Percentiles rank a stretch among this genome's conserved stretches.
Conservation (phyloP, 176 grass and related monocot genomes). For the Carex parvula region DNA sequence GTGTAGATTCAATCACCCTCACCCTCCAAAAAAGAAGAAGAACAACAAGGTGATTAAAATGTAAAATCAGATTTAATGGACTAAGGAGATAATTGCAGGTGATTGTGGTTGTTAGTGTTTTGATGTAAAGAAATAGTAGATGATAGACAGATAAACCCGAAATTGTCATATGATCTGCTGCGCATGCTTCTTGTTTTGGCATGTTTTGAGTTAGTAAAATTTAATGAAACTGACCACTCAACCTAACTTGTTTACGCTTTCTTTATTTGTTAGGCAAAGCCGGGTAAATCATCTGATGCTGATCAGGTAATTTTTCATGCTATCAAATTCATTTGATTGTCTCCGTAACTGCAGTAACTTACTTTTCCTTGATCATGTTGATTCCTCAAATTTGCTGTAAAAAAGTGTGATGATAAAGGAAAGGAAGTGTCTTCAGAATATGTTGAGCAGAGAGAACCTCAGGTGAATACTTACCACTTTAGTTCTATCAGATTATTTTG, state of each 20-base stretch:
- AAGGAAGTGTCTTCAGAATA: slow-evolving; percentile 32
- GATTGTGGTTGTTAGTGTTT: background rate
- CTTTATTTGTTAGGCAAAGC: slow-evolving; percentile 6
- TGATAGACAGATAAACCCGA: background rate
- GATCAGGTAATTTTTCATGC: slow-evolving; percentile 18
- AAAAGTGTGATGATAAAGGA: slow-evolving; percentile 36
- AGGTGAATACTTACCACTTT: slow-evolving; percentile 32
- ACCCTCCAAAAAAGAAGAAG: slow-evolving; percentile 60
- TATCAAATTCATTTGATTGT: background rate
- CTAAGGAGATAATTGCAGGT: background rate
- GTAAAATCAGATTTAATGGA: background rate
- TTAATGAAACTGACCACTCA: background rate
- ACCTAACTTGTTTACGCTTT: background rate
- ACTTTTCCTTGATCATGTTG: background rate
- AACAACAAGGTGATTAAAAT: slow-evolving; percentile 20
- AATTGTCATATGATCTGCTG: background rate
- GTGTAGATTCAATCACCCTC: slow-evolving; percentile 86
- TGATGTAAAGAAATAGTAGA: background rate
- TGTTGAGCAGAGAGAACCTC: slow-evolving; percentile 33
- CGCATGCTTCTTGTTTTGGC: background rate
- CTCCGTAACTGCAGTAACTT: background rate
- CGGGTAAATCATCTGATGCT: background rate
- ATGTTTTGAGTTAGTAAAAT: background rate
- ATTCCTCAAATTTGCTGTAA: slow-evolving; percentile 28
- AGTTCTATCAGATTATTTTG: background rate